These are phyloP conservation scores for Boletus coccyginus DNA, from an alignment of 768 basidiomycete genomes.

Conservation along the genomic window DNA sequence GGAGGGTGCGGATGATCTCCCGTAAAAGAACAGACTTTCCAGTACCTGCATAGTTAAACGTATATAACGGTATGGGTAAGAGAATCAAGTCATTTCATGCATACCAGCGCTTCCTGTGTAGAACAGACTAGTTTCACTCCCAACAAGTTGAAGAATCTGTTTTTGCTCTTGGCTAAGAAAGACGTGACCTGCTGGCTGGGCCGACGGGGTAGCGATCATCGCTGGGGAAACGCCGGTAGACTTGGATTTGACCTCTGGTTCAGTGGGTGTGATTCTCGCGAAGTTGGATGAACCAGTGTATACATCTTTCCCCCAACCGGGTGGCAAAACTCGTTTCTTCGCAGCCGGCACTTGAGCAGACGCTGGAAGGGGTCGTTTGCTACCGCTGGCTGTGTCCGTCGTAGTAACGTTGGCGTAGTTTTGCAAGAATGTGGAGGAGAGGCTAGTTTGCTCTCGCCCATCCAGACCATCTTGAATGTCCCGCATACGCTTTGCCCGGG, in stretches of 20 bases:
- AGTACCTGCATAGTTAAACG: conserved; percentile 58
- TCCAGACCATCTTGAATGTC: conserved; percentile 58
- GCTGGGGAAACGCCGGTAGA: conserved; percentile 2
- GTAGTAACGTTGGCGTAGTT: conserved; percentile 12
- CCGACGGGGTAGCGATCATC: conserved; percentile 2
- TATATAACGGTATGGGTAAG: conserved; percentile 13
- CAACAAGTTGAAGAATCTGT: conserved; percentile 76
- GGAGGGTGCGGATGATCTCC: conserved; percentile 81
- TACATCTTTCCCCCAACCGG: conserved; percentile 42
- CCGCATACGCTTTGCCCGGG: conserved; percentile 43
- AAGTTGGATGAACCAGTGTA: conserved; percentile 38
- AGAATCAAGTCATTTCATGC: conserved; percentile 24
- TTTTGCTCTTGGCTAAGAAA: conserved; percentile 85
- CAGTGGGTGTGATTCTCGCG: conserved; percentile 9
- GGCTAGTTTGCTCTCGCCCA: conserved; percentile 35
- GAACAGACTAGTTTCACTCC: conserved; percentile 74
- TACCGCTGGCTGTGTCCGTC: conserved; percentile 23
- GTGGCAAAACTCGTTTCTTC: conserved; percentile 60
- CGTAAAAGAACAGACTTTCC: conserved; percentile 94
- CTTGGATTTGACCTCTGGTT: conserved; percentile 8
- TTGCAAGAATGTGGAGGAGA: conserved; percentile 8
- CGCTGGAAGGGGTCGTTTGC: conserved; percentile 32
- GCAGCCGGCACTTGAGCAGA: conserved; percentile 27
- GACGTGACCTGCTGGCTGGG: conserved; percentile 37
- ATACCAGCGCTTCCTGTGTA: conserved; percentile 97